Evolutionary conservation across 2,329 filamentous ascomycete species (phyloP), one percentile per base, ranked within the genome.

Genomic region (Fonsecaea multimorphosa): DNA sequence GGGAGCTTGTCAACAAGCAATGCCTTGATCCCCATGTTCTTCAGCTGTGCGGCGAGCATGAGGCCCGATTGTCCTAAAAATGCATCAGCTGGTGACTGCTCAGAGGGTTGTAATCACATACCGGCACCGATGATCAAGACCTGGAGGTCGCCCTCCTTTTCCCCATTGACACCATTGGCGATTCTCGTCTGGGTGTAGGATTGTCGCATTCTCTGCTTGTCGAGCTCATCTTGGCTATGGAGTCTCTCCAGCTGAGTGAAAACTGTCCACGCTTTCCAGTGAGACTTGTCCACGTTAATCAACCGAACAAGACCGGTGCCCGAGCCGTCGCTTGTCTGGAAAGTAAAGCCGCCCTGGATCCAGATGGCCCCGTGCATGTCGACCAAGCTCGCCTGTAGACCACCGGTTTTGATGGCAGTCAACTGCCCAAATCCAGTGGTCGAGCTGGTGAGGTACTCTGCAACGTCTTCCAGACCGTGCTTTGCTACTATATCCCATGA

Each of bases 1-100:
- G 82, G 78, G 61, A 87, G 84, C 32, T 81, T 78, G 70, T 90
- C 87, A 24, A 89, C 78, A 19, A 89, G 72, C 0, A 89, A 77
- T 0, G 84, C 76, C 11, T 82, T 76, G 1, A 89, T 75, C 1
- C 83, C 81, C 1, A 88, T 79, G 78, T 85, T 83, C 70, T 87
- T 86, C 1, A 89, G 79, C 2, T 86, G 81, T 0, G 86, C 87
- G 0, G 84, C 86, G 1, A 80, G 77, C 0, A 82, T 84, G 1
- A 89, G 78, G 0, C 87, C 87, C 2, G 81, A 36, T 55, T 66
- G 64, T 19, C 64, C 64, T 62, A 55, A 16, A 16, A 27, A 19
- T 22, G 22, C n/a, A 24, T 58, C 38, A 58, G 53, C 16, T 16
- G n/a, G 38, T 24, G 8, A 9, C 11, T 8, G 46, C 24, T 36